Evolutionary conservation across 768 basidiomycete species (phyloP).

Genomic region (Rhodotorula paludigena): DNA sequence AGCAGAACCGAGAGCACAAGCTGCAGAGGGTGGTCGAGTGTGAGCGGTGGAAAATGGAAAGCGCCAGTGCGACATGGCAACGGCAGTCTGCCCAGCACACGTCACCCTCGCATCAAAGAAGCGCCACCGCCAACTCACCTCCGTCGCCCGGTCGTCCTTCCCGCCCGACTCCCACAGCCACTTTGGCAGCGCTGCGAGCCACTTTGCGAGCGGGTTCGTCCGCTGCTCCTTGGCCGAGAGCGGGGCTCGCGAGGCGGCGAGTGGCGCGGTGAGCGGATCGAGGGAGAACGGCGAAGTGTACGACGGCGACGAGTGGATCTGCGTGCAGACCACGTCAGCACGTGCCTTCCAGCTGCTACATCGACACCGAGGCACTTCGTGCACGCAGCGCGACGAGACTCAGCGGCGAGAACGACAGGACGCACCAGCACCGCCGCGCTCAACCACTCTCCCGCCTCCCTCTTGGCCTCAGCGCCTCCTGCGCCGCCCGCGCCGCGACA

Average conservation of each 20-base stretch:
- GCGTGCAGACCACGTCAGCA: background rate
- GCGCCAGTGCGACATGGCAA: too few species aligned
- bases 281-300: constrained; percentile 11
- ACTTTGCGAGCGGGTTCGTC: constrained; percentile 50
- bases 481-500: constrained; percentile 45
- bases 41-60: too few species aligned
- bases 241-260: constrained; percentile 45
- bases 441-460: constrained; percentile 68
- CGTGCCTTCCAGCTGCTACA: background rate
- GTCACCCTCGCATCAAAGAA: background rate
- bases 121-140: constrained; percentile 53
- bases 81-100: too few species aligned
- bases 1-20: constrained; percentile 61
- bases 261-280: constrained; percentile 46
- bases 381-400: background rate
- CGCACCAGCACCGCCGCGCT: constrained; percentile 63
- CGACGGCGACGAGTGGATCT: background rate
- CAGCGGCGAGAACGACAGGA: constrained; percentile 36
- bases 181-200: constrained; percentile 72
- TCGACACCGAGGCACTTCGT: background rate
- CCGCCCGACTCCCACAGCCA: constrained; percentile 51
- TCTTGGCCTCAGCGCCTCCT: constrained; percentile 61
- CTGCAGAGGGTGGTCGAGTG: too few species aligned
- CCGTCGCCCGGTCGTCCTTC: constrained; percentile 50
- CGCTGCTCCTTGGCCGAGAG: constrained; percentile 45